Conservation (phyloP, 139 green algal genomes). For the Protoeuglena noctilucae region DNA sequence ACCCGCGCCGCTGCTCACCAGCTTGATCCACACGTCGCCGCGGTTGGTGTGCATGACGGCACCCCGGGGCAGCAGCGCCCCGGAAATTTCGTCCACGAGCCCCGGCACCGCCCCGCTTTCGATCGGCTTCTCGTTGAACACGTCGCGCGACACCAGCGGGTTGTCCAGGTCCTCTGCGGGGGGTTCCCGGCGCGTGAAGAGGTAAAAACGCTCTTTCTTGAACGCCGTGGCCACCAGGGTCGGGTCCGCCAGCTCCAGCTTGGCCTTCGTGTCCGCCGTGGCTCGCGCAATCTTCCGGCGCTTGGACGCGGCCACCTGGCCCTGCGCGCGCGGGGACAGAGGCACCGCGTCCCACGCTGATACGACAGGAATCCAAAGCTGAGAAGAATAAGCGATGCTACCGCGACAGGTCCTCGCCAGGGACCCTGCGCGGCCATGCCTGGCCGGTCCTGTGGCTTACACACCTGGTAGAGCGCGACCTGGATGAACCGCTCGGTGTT, state of each 20-base stretch:
- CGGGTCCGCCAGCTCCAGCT: slow-evolving; percentile 40
- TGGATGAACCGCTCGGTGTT: slow-evolving; percentile 85
- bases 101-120: background rate
- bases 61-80: slow-evolving; percentile 34
- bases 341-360: too few relatives aligned
- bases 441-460: background rate
- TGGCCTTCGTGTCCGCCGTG: slow-evolving; percentile 11
- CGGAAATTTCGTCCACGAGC: too few relatives aligned
- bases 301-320: too few relatives aligned
- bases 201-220: slow-evolving; percentile 73
- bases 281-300: background rate
- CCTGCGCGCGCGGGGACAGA: too few relatives aligned
- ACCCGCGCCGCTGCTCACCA: too few relatives aligned
- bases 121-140: slow-evolving; percentile 90
- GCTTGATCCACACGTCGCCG: slow-evolving; percentile 11
- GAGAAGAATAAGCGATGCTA: too few relatives aligned
- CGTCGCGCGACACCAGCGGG: slow-evolving; percentile 48
- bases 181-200: slow-evolving; percentile 73
- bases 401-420: too few relatives aligned
- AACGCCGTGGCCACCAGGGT: slow-evolving; percentile 67
- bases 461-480: slow-evolving; percentile 71
- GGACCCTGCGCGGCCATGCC: too few relatives aligned
- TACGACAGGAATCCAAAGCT: too few relatives aligned
- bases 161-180: slow-evolving; percentile 68
- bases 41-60: slow-evolving; percentile 73